Evolutionary conservation across 331 rosid species (phyloP).

Genomic region (Telfairia occidentalis): DNA sequence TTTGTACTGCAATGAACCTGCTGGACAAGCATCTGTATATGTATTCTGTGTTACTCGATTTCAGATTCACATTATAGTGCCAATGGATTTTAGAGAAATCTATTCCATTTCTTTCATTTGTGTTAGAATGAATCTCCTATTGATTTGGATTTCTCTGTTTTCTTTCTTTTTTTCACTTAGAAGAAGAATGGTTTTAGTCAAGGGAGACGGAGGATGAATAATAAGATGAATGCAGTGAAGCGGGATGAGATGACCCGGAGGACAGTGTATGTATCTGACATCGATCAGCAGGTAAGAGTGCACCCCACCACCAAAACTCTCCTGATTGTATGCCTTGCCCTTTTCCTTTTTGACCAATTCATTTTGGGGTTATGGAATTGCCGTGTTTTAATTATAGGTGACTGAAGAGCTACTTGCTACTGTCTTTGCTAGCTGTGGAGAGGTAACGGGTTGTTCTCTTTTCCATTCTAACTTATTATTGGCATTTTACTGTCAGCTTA

Average conservation of each 20-base stretch:
- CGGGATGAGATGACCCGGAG: conserved; percentile 89
- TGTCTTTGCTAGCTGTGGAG: conserved; percentile 84
- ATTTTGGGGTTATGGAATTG: conserved; percentile 9
- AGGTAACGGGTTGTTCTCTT: conserved; percentile 33
- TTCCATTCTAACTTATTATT: conserved; percentile 9
- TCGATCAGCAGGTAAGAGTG: conserved; percentile 72
- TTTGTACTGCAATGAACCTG: neutral
- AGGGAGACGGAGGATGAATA: conserved; percentile 55
- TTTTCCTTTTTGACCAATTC: neutral
- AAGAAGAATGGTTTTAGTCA: conserved; percentile 77
- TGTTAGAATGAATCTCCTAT: neutral
- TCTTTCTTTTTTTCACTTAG: conserved; percentile 20
- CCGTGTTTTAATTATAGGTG: conserved; percentile 40
- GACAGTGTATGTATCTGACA: conserved; percentile 96
- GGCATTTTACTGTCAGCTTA: conserved; percentile 16
- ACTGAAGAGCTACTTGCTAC: conserved; percentile 98
- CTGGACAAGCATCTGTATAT: neutral
- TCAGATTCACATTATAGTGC: neutral
- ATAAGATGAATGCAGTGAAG: conserved; percentile 56
- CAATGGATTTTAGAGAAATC: neutral
- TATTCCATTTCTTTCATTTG: neutral
- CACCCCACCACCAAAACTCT: neutral
- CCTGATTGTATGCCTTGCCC: neutral
- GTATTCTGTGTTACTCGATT: too few species aligned
- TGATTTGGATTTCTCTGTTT: conserved; percentile 12